Evolutionary conservation across 345 rosid species (phyloP), one percentile per base, ranked within the genome.

Genomic region (Trapa bicornis): DNA sequence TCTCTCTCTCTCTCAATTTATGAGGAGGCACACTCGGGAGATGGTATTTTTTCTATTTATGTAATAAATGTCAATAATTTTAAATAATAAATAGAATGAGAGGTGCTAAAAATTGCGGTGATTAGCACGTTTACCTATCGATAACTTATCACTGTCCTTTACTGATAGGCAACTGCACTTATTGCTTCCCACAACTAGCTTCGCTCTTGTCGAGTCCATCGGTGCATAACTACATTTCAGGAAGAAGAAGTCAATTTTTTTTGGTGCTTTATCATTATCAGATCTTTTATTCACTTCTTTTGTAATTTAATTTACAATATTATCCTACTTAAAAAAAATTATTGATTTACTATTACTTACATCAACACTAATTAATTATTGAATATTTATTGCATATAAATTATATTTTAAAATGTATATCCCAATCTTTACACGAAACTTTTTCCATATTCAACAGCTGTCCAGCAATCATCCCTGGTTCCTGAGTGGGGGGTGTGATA

Each of bases 101-200:
- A 80, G 80, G 71, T 3, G 43, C 43, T 4, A 41, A 85, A 76
- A 75, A 75, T 68, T 68, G 68, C 43, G 29, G 29, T 74, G 87
- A 92, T 89, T 86, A 32, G 80, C 0, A 0, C 0, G 0, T 0
- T 0, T 0, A 0, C 78, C 0, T 84, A 81, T 89, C 1, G 6
- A 68, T 0, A 7, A 14, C 17, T 58, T 68, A 14, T 65, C 39
- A 5, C 17, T 3, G 16, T 0, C 0, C 1, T 2, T 1, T 0
- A 0, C 12, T 10, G 52, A 48, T 5, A 33, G 1, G 60, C 36
- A 1, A 0, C 0, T 15, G 33, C 38, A 0, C 4, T 0, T 7
- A 6, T 0, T 0, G 83, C 67, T 79, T 87, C 74, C 69, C 80
- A 75, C 68, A 86, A 85, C 97, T 93, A 93, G 86, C 92, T 86